phyloP scores from a whole-genome alignment of 768 basidiomycete genomes.

The Mycena floridula region DNA sequence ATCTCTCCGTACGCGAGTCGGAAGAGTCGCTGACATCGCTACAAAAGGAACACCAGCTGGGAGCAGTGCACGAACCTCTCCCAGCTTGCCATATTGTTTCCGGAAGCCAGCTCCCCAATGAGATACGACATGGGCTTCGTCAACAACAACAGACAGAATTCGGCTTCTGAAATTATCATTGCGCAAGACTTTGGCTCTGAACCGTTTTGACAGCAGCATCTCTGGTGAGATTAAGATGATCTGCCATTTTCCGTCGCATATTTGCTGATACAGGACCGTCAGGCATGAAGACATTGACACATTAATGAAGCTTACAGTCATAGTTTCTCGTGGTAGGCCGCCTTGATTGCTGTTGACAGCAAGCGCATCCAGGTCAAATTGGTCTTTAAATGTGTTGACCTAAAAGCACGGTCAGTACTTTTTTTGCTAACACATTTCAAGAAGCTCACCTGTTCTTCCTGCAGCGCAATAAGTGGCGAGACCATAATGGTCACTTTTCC shows the following conservation, averaged over 20 bases:
- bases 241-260: constrained; percentile 12
- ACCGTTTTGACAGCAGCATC: constrained; percentile 19
- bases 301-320: too few relatives aligned
- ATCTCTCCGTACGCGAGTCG: constrained; percentile 8
- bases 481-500: too few relatives aligned
- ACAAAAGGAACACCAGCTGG: constrained; percentile 11
- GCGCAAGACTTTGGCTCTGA: constrained; percentile 16
- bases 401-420: too few relatives aligned
- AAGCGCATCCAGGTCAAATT: too few relatives aligned
- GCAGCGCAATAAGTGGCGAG: too few relatives aligned
- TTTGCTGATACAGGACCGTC: constrained; percentile 4
- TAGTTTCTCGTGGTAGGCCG: too few relatives aligned
- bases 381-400: too few relatives aligned
- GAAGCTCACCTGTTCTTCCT: too few relatives aligned
- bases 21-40: constrained; percentile 15
- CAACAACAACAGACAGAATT: constrained; percentile 18
- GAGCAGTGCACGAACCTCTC: constrained; percentile 16
- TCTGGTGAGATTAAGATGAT: constrained; percentile 21
- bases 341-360: too few relatives aligned
- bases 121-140: constrained; percentile 23
- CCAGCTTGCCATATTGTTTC: constrained; percentile 17
- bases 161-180: constrained; percentile 11
- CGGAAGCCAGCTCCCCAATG: constrained; percentile 24
- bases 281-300: too few relatives aligned
- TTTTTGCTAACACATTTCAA: too few relatives aligned